Evolutionary conservation across 768 basidiomycete species (phyloP).

Genomic region (Pleurotus tuoliensis): DNA sequence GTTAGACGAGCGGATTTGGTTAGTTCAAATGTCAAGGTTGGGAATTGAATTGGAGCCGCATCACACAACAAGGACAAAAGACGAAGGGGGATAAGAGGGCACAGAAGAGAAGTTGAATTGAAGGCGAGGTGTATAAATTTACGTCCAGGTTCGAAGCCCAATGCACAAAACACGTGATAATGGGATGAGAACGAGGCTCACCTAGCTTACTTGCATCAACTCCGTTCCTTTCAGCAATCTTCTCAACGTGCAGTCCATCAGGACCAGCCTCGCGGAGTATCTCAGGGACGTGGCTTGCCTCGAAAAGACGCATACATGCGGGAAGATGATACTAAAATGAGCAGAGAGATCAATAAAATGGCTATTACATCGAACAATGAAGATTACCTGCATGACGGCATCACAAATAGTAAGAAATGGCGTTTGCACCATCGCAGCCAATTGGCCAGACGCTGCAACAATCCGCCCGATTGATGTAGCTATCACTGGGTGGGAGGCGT

Average conservation of each 20-base stretch:
- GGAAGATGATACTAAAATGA: conserved; percentile 67
- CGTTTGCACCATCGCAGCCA: conserved; percentile 58
- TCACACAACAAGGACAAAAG: not conserved
- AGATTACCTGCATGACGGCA: conserved; percentile 58
- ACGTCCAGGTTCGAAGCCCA: conserved; percentile 3
- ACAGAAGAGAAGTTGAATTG: conserved; percentile 3
- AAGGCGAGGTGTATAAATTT: not conserved
- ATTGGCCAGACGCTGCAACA: conserved; percentile 66
- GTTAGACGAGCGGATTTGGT: not conserved
- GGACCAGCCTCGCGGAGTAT: conserved; percentile 64
- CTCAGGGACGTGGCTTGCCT: conserved; percentile 68
- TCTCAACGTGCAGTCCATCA: conserved; percentile 43
- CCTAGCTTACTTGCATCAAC: conserved; percentile 51
- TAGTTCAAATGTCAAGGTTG: conserved; percentile 2
- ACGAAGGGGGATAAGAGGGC: not conserved
- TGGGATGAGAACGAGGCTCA: conserved; percentile 17
- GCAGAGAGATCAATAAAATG: not conserved
- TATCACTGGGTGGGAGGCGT: conserved; percentile 51
- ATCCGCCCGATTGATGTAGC: conserved; percentile 58
- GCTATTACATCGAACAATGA: not conserved
- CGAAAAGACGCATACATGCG: conserved; percentile 68
- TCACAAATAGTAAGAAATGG: conserved; percentile 75
- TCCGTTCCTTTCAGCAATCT: conserved; percentile 40
- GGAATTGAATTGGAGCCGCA: not conserved
- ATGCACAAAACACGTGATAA: not conserved